Conservation (phyloP, 306 rosid genomes). For the Begonia loranthoides region DNA sequence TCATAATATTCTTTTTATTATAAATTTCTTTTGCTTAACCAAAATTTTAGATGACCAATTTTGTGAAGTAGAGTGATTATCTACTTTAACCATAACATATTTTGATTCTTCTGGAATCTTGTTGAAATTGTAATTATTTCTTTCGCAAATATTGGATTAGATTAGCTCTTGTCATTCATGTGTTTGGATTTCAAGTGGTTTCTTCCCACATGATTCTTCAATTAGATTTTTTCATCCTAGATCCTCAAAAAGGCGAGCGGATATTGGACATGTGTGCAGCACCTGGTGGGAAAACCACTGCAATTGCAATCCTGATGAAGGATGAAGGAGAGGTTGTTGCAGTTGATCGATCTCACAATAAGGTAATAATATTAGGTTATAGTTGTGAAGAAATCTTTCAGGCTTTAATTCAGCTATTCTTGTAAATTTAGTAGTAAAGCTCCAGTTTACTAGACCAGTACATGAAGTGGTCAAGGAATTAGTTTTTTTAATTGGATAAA, state of each 20-base stretch:
- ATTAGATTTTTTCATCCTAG: slow-evolving; percentile 22
- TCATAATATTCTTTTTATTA: too few species aligned
- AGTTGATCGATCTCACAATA: slow-evolving; percentile 88
- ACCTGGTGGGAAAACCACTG: slow-evolving; percentile 96
- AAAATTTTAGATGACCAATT: too few species aligned
- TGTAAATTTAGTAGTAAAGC: too few species aligned
- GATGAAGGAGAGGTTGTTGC: slow-evolving; percentile 90
- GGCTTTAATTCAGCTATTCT: background rate
- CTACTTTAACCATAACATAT: too few species aligned
- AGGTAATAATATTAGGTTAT: slow-evolving; percentile 34
- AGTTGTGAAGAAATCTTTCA: slow-evolving; percentile 6
- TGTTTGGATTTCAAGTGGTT: background rate
- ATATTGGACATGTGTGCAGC: slow-evolving; percentile 99
- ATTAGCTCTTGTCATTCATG: background rate
- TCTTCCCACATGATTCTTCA: background rate
- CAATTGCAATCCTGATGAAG: slow-evolving; percentile 86
- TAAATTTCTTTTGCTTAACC: too few species aligned
- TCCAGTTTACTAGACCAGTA: too few species aligned
- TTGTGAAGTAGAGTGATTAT: too few species aligned
- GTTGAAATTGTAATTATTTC: too few species aligned
- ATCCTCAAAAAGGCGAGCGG: slow-evolving; percentile 82
- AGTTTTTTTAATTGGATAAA: too few species aligned
- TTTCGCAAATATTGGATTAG: background rate
- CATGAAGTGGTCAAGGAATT: too few species aligned
- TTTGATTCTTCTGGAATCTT: too few species aligned